Base-by-base conservation (phyloP, 208 protist species). In the Acanthamoeba sp. region DNA sequence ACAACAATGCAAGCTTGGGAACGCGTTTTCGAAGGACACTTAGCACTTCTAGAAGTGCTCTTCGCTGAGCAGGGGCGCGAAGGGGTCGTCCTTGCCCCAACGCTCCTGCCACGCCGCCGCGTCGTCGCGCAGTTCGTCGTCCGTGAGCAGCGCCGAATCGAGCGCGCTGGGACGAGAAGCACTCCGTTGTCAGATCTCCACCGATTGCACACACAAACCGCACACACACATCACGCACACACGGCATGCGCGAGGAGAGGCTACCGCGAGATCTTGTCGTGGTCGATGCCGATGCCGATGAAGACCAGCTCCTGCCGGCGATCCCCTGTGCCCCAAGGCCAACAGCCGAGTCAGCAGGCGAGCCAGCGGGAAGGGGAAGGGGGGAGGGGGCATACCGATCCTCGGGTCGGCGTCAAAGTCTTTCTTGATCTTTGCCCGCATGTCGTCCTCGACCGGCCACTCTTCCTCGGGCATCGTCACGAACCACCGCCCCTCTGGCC, bases 261-360 rank as follows among this genome's bases (percentile, higher is more conserved):
- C 10, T 16, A 59, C 12, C 16, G 55, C 9, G 82, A n/a, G 14
- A 97, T 95, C 12, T 40, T 34, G 14, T 88, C 29, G 27, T 59
- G 10, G 20, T 95, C 24, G 88, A 90, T 71, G 32, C 59, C 36
- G 45, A 64, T 38, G n/a, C 97, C 97, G 62, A 98, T 98, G 27
- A 97, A 95, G 2, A 98, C 97, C 27, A 98, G 32, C 78, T 98
- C 97, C 85, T 97, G 96, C 22, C 96, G 85, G 14, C 96, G 27
- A 62, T 97, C 97, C 29, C 95, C 96, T 59, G 57, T n/a, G 6
- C 42, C 40, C 52, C 9, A 24, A 50, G 12, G 2, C 64, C 52
- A 14, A 52, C 18, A 45, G n/a, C 20, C 9, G 1, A 85, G 12
- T 27, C 18, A 36, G 14, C 1, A 85, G 4, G 76, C 18, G 45